Base-by-base conservation (phyloP, 768 basidiomycete genomes). In the Mycena chlorophos region DNA sequence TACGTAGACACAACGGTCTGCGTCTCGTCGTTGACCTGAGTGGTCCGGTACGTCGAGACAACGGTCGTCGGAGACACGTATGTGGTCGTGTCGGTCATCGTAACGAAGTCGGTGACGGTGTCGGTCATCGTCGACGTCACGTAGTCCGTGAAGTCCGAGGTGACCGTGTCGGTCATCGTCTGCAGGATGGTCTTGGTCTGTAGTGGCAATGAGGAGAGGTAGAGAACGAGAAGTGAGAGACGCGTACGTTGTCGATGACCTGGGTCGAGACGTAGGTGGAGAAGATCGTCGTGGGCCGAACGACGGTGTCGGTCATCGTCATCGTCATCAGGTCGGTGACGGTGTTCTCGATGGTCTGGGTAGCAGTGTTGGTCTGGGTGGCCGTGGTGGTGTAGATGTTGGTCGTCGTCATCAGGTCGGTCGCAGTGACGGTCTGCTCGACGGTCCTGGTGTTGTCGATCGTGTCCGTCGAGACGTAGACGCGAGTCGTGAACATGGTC, bases 401-500 rank as follows among this genome's bases (percentile, higher is more conserved):
- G 63, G 78, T 73, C 66, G 77, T 71, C 17, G 84, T 87, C 71
- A 69, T 69, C 4, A 82, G 85, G 71, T 84, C 78, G 30, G 86
- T 87, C 13, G 82, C 81, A 54, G 86, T 88, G 61, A 81, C 65
- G 43, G 84, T 85, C 65, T 83, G 75, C 60, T 86, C 81, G 47
- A 83, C 38, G 23, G 73, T 77, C 73, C 78, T 66, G 61, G 82
- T 84, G 51, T 73, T 72, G 74, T 86, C 83, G 61, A 83, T 76
- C 65, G 81, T 72, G 68, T 86, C 80, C 20, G 86, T 88, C 16
- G 85, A 87, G 34, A 85, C 78, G 78, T 79, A 88, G 46, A 86
- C 76, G 45, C 79, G 78, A 13, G 85, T 87, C 25, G 86, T 87
- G 45, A 85, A 85, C 39, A 83, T 72, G 29, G 81, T 69, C 68